A percentile compares a stretch with the other conserved stretches of the same genome.
These are phyloP conservation scores for Rhizoctonia solani DNA, from an alignment of 1,284 basidiomycete genomes.

Conservation along the genomic window DNA sequence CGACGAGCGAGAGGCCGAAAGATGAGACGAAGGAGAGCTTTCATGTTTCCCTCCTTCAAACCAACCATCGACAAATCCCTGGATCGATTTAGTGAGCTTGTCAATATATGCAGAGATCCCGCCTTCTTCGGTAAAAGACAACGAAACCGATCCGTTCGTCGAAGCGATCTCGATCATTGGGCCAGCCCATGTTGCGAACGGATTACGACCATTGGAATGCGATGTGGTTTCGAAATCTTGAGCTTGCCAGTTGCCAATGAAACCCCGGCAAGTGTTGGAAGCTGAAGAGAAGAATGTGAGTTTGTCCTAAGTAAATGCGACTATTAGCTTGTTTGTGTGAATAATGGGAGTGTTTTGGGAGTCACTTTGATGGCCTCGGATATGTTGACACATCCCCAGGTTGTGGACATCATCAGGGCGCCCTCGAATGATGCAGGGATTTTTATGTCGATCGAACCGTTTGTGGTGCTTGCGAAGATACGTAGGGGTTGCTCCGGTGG, in stretches of 20 bases:
- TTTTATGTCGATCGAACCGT: constrained; percentile 1
- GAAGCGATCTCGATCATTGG: constrained; percentile 1
- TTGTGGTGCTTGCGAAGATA: neutral
- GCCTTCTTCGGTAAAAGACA: constrained; percentile 14
- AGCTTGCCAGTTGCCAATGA: constrained; percentile 16
- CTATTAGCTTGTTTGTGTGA: too few species aligned
- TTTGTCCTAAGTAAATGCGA: neutral
- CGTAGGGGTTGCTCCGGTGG: constrained; percentile 1
- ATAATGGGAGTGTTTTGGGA: neutral
- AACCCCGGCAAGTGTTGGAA: neutral
- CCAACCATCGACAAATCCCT: too few species aligned
- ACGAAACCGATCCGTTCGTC: neutral
- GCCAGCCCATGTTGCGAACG: constrained; percentile 16
- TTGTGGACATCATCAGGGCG: neutral
- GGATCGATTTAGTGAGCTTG: too few species aligned
- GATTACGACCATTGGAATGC: too few species aligned
- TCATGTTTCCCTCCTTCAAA: too few species aligned
- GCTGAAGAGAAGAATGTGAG: constrained; percentile 5
- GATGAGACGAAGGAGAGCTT: too few species aligned
- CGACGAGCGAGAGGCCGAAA: too few species aligned
- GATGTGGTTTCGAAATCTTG: neutral
- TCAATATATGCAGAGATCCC: too few species aligned
- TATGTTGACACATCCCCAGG: neutral
- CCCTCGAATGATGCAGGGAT: constrained; percentile 12
- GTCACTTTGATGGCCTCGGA: constrained; percentile 22